phyloP scores from a whole-genome alignment of 345 rosid species.

The Eucalyptus erythrocorys region DNA sequence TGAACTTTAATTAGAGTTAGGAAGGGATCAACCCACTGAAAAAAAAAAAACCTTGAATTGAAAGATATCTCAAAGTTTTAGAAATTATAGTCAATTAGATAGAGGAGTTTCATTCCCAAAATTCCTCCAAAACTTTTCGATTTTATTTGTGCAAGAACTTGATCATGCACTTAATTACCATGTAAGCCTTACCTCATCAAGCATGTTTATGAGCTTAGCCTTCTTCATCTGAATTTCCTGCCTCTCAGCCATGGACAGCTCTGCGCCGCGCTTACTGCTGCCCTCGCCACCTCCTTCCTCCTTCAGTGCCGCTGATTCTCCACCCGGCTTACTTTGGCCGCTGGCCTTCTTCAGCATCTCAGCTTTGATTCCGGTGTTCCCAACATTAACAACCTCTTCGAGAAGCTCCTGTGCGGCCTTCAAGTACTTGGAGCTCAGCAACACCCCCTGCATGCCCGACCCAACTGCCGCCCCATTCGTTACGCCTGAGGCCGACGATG shows the following conservation, averaged over 20 bases:
- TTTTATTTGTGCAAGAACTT: not conserved
- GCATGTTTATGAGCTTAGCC: slow-evolving; percentile 84
- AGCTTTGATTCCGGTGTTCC: slow-evolving; percentile 14
- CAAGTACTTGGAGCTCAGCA: slow-evolving; percentile 83
- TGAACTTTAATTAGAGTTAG: not conserved
- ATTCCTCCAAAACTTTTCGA: not conserved
- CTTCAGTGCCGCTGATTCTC: slow-evolving; percentile 31
- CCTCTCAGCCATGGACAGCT: slow-evolving; percentile 72
- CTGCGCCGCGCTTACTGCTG: slow-evolving; percentile 28
- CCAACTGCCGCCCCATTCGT: slow-evolving; percentile 36
- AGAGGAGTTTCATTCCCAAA: not conserved
- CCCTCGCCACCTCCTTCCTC: slow-evolving; percentile 31
- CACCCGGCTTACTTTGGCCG: slow-evolving; percentile 21
- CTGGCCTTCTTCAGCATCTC: slow-evolving; percentile 33
- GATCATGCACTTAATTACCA: not conserved
- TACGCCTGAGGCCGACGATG: slow-evolving; percentile 67
- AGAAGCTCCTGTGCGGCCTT: slow-evolving; percentile 92
- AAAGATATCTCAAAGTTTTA: not conserved
- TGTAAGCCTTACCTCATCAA: slow-evolving; percentile 60
- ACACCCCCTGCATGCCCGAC: slow-evolving; percentile 45
- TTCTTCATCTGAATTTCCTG: slow-evolving; percentile 99
- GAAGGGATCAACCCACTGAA: not conserved
- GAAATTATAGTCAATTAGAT: not conserved
- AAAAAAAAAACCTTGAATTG: not conserved
- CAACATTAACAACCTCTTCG: slow-evolving; percentile 87